Evolutionary conservation across 2,329 filamentous ascomycete species (phyloP).

Genomic region (Aspergillus brasiliensis): DNA sequence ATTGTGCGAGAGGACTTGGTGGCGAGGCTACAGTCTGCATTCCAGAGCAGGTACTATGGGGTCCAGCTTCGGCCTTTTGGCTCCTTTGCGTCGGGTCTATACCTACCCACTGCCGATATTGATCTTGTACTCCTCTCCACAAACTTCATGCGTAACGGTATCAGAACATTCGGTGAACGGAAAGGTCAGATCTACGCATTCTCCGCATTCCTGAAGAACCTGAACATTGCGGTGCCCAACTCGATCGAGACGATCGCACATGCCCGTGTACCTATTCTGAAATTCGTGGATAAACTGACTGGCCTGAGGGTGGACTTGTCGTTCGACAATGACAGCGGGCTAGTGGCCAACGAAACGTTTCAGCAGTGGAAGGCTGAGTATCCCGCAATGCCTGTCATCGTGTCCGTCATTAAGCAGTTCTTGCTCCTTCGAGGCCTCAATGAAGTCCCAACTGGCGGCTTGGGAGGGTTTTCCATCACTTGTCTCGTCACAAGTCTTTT

Average conservation of each 20-base stretch:
- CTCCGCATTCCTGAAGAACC: constrained; percentile 58
- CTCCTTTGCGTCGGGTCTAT: constrained; percentile 86
- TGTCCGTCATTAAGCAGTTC: constrained; percentile 90
- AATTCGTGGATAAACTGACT: constrained; percentile 78
- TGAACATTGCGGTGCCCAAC: constrained; percentile 59
- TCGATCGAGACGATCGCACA: constrained; percentile 68
- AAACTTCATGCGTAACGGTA: constrained; percentile 58
- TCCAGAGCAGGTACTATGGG: constrained; percentile 61
- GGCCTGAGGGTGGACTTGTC: constrained; percentile 87
- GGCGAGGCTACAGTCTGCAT: constrained; percentile 62
- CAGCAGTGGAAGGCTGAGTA: constrained; percentile 74
- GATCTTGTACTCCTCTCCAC: constrained; percentile 79
- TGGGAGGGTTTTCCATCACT: constrained; percentile 92
- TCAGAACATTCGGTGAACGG: constrained; percentile 53
- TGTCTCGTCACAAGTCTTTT: constrained; percentile 90
- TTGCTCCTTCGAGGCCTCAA: constrained; percentile 86
- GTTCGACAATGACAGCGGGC: constrained; percentile 85
- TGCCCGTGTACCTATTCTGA: constrained; percentile 89
- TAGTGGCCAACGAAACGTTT: constrained; percentile 80
- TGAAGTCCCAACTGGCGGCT: constrained; percentile 85
- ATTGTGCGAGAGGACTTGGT: constrained; percentile 73
- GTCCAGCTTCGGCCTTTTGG: constrained; percentile 76
- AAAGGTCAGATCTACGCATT: constrained; percentile 64
- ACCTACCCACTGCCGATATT: constrained; percentile 83
- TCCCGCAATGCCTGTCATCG: constrained; percentile 82